Evolutionary conservation across 73 alveolate species (phyloP).

Genomic region (Paramecium octaurelia): DNA sequence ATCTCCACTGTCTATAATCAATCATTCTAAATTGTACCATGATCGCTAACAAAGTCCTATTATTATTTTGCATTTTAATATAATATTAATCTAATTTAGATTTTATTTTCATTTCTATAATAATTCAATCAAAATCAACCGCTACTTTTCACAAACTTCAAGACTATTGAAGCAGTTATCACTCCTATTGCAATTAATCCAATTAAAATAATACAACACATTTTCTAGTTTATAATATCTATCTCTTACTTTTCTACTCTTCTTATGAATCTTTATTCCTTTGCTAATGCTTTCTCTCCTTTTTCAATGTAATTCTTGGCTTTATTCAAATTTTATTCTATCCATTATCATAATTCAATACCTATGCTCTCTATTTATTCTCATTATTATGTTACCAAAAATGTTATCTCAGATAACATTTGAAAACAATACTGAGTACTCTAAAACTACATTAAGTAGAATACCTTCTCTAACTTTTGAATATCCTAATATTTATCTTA

Average conservation of each 20-base stretch:
- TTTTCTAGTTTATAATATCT: not conserved
- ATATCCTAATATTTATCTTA: constrained; percentile 26
- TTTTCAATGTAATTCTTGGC: not conserved
- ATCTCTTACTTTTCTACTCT: constrained; percentile 18
- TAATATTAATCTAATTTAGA: not conserved
- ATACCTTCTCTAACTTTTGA: constrained; percentile 18
- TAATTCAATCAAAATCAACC: not conserved
- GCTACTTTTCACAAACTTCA: constrained; percentile 7
- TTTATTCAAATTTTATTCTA: constrained; percentile 35
- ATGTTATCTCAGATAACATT: constrained; percentile 33
- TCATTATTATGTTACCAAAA: not conserved
- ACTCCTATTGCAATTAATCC: constrained; percentile 29
- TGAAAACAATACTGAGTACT: constrained; percentile 28
- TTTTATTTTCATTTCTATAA: not conserved
- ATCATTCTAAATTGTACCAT: not conserved
- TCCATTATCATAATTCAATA: not conserved
- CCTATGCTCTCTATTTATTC: not conserved
- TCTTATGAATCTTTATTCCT: not conserved
- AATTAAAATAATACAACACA: constrained; percentile 18
- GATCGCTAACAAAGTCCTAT: not conserved
- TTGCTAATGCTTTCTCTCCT: not conserved
- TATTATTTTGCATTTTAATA: not conserved
- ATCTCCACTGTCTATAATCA: constrained; percentile 15
- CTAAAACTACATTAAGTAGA: not conserved
- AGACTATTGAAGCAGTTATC: not conserved